Conservation (phyloP, 371 early-diverging fungal species). For the Basidiobolus heterosporus region DNA sequence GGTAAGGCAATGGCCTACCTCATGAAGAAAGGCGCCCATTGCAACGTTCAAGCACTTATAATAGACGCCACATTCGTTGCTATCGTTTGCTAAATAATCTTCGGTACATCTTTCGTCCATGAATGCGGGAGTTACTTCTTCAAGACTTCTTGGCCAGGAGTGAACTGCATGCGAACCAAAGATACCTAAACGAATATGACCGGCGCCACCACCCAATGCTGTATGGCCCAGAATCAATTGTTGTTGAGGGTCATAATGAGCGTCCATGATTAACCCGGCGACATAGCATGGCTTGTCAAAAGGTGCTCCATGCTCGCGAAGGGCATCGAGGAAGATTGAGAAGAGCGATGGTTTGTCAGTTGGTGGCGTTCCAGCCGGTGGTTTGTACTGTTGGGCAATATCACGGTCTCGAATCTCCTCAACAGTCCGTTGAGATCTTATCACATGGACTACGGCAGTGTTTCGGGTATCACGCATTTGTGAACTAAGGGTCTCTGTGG, state of each 20-base stretch:
- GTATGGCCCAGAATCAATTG: constrained; percentile 37
- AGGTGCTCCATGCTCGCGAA: constrained; percentile 20
- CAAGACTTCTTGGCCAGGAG: constrained; percentile 42
- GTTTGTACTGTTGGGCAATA: constrained; percentile 36
- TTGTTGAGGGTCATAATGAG: constrained; percentile 31
- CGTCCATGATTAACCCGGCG: constrained; percentile 33
- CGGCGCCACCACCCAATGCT: constrained; percentile 42
- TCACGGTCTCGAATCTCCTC: constrained; percentile 34
- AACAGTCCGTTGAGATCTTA: constrained; percentile 24
- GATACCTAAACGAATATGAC: constrained; percentile 28
- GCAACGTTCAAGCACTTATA: constrained; percentile 43
- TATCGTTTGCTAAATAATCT: constrained; percentile 31
- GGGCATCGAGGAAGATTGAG: constrained; percentile 22
- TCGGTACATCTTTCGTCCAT: constrained; percentile 19
- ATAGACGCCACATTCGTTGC: constrained; percentile 32
- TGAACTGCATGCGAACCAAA: constrained; percentile 48
- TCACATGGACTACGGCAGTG: constrained; percentile 35
- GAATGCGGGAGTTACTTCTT: constrained; percentile 33
- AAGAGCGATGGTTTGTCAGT: constrained; percentile 22
- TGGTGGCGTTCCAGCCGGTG: constrained; percentile 15
- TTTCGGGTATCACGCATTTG: constrained; percentile 11
- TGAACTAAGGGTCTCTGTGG: not conserved
- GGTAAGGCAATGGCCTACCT: constrained; percentile 42
- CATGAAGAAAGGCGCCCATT: constrained; percentile 50
- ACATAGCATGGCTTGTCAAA: constrained; percentile 23